Conservation (phyloP, 176 grass and related monocot genomes). For the Lolium rigidum region DNA sequence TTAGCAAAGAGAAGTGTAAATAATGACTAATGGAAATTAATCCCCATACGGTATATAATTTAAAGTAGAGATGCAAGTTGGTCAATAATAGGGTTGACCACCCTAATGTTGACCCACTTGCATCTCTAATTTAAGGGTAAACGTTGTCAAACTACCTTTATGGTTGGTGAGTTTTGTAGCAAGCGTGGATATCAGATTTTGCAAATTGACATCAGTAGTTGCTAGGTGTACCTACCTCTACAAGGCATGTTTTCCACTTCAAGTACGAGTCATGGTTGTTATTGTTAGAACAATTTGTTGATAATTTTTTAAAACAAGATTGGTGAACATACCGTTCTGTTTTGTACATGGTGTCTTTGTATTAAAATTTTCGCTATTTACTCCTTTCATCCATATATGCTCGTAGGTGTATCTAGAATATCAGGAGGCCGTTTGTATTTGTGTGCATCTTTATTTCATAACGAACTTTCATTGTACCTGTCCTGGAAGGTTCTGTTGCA, state of each 20-base stretch:
- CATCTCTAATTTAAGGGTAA: no score
- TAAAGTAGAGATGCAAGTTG: no score
- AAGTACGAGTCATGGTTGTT: not conserved
- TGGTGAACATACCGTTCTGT: not conserved
- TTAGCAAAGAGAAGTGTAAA: constrained; percentile 25
- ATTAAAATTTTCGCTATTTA: not conserved
- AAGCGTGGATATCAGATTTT: not conserved
- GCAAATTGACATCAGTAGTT: not conserved
- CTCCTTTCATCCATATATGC: constrained; percentile 11
- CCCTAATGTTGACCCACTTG: no score
- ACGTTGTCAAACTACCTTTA: not conserved
- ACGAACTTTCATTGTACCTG: not conserved
- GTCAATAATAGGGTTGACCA: no score
- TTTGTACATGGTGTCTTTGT: not conserved
- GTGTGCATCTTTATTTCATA: not conserved
- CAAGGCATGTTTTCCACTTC: constrained; percentile 8
- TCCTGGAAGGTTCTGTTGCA: not conserved
- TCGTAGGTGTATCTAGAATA: not conserved
- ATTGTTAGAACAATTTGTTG: not conserved
- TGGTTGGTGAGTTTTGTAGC: not conserved
- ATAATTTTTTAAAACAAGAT: not conserved
- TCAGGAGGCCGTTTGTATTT: not conserved
- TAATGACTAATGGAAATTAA: constrained; percentile 4
- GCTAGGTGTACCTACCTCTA: not conserved
- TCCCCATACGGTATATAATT: not conserved